These are phyloP conservation scores for Pythium utonaiense DNA, from an alignment of 352 stramenopile species.

Conservation along the genomic window DNA sequence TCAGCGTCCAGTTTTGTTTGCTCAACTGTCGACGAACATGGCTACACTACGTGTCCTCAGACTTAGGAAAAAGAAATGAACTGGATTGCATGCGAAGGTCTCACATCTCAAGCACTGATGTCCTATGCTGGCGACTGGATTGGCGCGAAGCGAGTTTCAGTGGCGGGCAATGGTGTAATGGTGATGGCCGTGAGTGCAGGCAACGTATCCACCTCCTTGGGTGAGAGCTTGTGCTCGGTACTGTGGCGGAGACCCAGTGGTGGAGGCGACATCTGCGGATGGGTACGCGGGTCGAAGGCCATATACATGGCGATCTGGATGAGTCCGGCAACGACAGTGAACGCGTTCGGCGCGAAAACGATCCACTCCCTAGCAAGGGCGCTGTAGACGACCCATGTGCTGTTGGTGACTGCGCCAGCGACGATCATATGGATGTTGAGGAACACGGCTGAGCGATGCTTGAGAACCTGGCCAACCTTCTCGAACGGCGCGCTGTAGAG, in stretches of 20 bases:
- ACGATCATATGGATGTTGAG: constrained; percentile 56
- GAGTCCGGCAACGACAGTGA: constrained; percentile 32
- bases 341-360: constrained; percentile 44
- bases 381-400: constrained; percentile 48
- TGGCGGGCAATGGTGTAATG: not conserved
- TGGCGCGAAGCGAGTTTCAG: not conserved
- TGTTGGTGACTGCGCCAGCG: constrained; percentile 46
- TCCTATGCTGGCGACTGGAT: not conserved
- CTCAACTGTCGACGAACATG: not conserved
- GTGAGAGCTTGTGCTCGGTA: not conserved
- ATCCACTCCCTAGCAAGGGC: constrained; percentile 44
- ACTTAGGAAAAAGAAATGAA: too few relatives aligned
- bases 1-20: not conserved
- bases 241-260: not conserved
- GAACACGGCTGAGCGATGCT: constrained; percentile 43
- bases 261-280: constrained; percentile 16
- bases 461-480: constrained; percentile 45
- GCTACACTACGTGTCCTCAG: not conserved
- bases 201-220: not conserved
- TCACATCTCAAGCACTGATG: not conserved
- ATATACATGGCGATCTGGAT: constrained; percentile 40
- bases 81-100: too few relatives aligned
- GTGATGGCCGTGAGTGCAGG: not conserved
- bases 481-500: constrained; percentile 57
- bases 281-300: constrained; percentile 41